Evolutionary conservation across 345 rosid species (phyloP).

Genomic region (Limnanthes douglasii): DNA sequence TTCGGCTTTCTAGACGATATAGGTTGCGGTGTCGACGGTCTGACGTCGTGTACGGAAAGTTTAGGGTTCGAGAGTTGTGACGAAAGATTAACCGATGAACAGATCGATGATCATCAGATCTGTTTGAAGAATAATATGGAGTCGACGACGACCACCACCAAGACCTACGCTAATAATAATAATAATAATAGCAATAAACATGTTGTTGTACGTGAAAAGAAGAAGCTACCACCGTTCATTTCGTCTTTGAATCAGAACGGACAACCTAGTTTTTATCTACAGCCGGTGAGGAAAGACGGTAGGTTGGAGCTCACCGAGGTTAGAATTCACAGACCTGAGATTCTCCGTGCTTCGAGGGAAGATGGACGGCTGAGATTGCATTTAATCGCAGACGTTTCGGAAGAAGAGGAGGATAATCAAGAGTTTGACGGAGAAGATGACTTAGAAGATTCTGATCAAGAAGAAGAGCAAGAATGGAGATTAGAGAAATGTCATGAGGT

Average conservation of each 20-base stretch:
- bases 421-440: slow-evolving; percentile 4
- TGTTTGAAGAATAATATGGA: background rate
- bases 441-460: slow-evolving; percentile 6
- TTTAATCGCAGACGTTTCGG: slow-evolving; percentile 16
- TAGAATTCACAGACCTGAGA: slow-evolving; percentile 39
- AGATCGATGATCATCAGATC: slow-evolving; percentile 2
- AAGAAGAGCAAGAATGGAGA: slow-evolving; percentile 16
- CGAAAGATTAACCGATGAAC: slow-evolving; percentile 30
- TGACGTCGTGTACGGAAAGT: slow-evolving; percentile 75
- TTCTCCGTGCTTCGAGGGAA: slow-evolving; percentile 34
- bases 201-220: slow-evolving; percentile 13
- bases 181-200: slow-evolving; percentile 5
- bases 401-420: slow-evolving; percentile 11
- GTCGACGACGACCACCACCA: background rate
- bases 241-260: slow-evolving; percentile 48
- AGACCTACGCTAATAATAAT: slow-evolving; percentile 11
- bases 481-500: slow-evolving; percentile 26
- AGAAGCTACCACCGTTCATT: slow-evolving; percentile 49
- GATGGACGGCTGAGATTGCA: slow-evolving; percentile 60
- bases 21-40: slow-evolving; percentile 27
- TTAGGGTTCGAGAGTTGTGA: slow-evolving; percentile 80
- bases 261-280: slow-evolving; percentile 42
- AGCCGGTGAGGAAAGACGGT: slow-evolving; percentile 50
- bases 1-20: slow-evolving; percentile 23
- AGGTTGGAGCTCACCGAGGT: slow-evolving; percentile 53